phyloP scores from a whole-genome alignment of 495 filamentous ascomycete genomes.

The Echria macrotheca region DNA sequence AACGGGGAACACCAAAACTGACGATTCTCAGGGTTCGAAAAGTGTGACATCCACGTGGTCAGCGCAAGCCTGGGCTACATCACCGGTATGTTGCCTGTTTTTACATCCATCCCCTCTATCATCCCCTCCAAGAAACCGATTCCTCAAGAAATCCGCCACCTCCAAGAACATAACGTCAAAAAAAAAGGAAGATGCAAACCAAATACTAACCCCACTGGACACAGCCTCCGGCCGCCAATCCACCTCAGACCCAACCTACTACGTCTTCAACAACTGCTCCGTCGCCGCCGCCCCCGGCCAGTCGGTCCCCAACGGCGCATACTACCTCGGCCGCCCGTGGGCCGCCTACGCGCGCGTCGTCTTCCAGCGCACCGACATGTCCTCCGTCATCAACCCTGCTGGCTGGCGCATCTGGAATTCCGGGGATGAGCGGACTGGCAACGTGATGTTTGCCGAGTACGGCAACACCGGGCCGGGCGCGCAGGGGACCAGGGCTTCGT shows the following conservation, averaged over 20 bases:
- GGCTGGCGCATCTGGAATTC: slow-evolving; percentile 58
- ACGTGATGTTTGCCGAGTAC: slow-evolving; percentile 56
- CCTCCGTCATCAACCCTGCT: slow-evolving; percentile 52
- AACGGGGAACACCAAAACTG: too few relatives aligned
- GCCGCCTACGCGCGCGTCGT: slow-evolving; percentile 54
- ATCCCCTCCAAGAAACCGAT: too few relatives aligned
- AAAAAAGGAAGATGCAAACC: background rate
- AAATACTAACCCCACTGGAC: background rate
- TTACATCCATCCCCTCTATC: too few relatives aligned
- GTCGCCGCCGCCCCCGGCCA: slow-evolving; percentile 43
- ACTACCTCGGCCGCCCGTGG: slow-evolving; percentile 66
- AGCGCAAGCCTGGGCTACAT: slow-evolving; percentile 44
- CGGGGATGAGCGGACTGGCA: slow-evolving; percentile 41
- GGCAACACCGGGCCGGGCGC: slow-evolving; percentile 54
- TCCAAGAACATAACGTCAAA: too few relatives aligned
- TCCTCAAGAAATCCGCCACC: too few relatives aligned
- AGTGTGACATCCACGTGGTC: slow-evolving; percentile 52
- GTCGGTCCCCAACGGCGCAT: slow-evolving; percentile 43
- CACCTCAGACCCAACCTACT: slow-evolving; percentile 48
- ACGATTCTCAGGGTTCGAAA: slow-evolving; percentile 58
- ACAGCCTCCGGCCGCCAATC: slow-evolving; percentile 52
- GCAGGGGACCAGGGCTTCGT: slow-evolving; percentile 52
- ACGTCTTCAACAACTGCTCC: slow-evolving; percentile 56
- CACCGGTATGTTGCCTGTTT: slow-evolving; percentile 34
- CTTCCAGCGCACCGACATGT: slow-evolving; percentile 53